These are phyloP conservation scores for Eutrema japonicum DNA, from an alignment of 345 rosid species.

Conservation along the genomic window DNA sequence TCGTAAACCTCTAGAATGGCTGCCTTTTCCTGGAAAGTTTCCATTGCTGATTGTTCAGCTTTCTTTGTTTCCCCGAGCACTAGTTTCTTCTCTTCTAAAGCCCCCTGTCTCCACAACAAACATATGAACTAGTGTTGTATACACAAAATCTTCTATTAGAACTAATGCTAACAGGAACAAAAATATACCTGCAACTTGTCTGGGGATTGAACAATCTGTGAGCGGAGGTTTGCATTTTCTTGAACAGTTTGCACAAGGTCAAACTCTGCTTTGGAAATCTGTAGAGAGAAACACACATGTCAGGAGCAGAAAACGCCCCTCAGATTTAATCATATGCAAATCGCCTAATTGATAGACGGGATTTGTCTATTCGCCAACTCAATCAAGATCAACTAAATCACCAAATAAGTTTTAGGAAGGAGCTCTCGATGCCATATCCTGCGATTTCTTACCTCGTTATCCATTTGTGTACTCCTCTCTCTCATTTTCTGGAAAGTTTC, in stretches of 20 bases:
- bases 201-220: constrained; percentile 91
- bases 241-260: constrained; percentile 79
- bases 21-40: constrained; percentile 73
- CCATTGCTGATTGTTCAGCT: constrained; percentile 72
- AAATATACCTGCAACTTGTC: constrained; percentile 79
- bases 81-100: constrained; percentile 81
- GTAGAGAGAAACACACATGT: constrained; percentile 35
- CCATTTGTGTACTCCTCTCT: constrained; percentile 67
- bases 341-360: neutral
- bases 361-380: constrained; percentile 19
- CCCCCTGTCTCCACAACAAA: constrained; percentile 52
- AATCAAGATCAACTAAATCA: neutral
- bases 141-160: neutral
- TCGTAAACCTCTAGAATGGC: constrained; percentile 65
- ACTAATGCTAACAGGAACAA: constrained; percentile 8
- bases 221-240: constrained; percentile 78
- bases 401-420: neutral
- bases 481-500: constrained; percentile 61
- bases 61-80: constrained; percentile 68
- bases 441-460: constrained; percentile 54
- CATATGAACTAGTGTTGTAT: neutral
- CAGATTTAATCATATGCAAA: neutral
- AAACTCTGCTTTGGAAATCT: constrained; percentile 84
- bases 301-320: constrained; percentile 20
- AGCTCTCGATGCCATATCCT: neutral